A percentile compares a stretch with the other conserved stretches of the same genome.
Evolutionary conservation across 441 rosid genomes (phyloP).

Genomic region (Pelargonium citronellum): DNA sequence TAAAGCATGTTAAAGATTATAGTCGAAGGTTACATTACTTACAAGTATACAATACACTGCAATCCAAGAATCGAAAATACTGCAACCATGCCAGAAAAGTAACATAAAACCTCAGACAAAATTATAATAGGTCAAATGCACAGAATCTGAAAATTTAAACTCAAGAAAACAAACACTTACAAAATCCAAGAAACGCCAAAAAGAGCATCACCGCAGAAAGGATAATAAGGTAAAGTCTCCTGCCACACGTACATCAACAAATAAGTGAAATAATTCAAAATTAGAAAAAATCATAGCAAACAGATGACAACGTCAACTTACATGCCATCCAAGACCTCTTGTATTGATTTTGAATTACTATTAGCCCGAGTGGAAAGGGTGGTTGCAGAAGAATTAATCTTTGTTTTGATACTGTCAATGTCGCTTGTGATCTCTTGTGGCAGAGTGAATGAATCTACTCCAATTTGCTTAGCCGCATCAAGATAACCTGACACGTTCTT

Average conservation of each 20-base stretch:
- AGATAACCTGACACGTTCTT: constrained; percentile 39
- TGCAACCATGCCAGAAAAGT: constrained; percentile 23
- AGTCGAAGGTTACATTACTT: constrained; percentile 24
- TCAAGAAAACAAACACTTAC: constrained; percentile 36
- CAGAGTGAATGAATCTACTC: constrained; percentile 35
- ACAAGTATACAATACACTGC: constrained; percentile 51
- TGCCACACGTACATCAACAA: constrained; percentile 25
- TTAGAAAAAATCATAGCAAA: neutral
- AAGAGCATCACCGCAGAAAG: constrained; percentile 49
- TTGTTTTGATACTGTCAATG: constrained; percentile 39
- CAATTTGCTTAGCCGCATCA: constrained; percentile 41
- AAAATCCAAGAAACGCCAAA: constrained; percentile 51
- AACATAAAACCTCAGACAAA: constrained; percentile 4
- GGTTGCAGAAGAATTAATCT: constrained; percentile 52
- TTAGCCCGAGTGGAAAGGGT: constrained; percentile 38
- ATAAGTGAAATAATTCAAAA: constrained; percentile 6
- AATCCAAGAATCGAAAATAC: constrained; percentile 49
- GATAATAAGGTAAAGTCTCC: constrained; percentile 45
- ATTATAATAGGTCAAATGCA: neutral
- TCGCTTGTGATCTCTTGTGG: constrained; percentile 36
- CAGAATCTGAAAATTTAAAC: neutral
- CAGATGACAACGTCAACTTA: constrained; percentile 19
- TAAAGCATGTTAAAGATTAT: neutral
- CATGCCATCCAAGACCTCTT: constrained; percentile 37
- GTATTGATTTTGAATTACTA: constrained; percentile 37